Evolutionary conservation across 768 basidiomycete genomes (phyloP).

Genomic region (Rhodotorula paludigena): DNA sequence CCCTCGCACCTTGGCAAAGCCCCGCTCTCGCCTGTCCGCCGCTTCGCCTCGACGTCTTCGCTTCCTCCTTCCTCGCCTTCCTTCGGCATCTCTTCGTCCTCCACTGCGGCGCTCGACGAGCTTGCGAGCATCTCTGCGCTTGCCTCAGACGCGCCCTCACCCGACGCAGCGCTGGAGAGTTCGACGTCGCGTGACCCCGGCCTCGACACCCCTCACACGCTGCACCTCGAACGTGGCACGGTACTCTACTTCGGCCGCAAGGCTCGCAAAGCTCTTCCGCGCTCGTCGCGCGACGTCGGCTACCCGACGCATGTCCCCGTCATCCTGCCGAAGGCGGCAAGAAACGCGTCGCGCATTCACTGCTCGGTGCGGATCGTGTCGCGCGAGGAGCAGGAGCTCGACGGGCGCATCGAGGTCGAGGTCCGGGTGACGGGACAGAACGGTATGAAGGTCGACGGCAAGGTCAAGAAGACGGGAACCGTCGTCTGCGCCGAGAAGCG

Average conservation of each 20-base stretch:
- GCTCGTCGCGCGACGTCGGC: background rate
- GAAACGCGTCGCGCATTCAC: slow-evolving; percentile 36
- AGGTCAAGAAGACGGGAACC: background rate
- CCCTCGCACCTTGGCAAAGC: background rate
- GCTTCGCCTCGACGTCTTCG: background rate
- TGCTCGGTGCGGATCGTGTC: slow-evolving; percentile 21
- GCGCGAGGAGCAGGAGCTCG: background rate
- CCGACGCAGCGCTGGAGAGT: background rate
- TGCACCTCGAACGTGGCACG: slow-evolving; percentile 18
- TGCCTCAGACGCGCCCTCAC: background rate
- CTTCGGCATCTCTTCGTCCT: slow-evolving; percentile 3
- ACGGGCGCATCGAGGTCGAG: slow-evolving; percentile 8
- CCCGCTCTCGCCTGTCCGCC: slow-evolving; percentile 3
- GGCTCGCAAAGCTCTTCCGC: slow-evolving; percentile 28
- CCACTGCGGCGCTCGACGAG: background rate
- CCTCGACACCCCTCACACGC: background rate
- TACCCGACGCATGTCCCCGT: slow-evolving; percentile 16
- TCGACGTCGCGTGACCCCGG: background rate
- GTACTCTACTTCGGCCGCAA: slow-evolving; percentile 37
- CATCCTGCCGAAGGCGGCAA: slow-evolving; percentile 27
- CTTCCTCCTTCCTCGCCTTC: slow-evolving; percentile 29
- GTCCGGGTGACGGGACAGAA: slow-evolving; percentile 32
- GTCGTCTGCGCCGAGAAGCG: slow-evolving; percentile 5
- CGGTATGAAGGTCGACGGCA: slow-evolving; percentile 36
- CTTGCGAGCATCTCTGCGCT: background rate